Conservation (phyloP, 108 stramenopile genomes). For the Mediolabrus comicus region DNA sequence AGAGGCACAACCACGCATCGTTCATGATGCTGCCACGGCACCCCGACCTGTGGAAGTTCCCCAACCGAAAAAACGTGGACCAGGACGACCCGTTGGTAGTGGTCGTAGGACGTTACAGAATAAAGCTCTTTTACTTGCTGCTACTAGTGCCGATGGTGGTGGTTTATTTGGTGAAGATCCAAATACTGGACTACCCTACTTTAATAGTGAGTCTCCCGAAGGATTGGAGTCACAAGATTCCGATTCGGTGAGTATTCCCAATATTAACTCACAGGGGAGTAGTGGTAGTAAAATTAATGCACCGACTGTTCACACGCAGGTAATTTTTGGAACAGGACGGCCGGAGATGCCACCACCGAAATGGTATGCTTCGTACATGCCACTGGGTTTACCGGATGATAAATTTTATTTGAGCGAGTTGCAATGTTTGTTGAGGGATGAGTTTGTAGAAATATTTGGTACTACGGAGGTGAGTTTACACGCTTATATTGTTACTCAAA, state of each 20-base stretch:
- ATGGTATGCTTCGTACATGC: constrained; percentile 62
- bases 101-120: background rate
- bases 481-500: no score
- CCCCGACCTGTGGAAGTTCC: background rate
- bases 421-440: constrained; percentile 75
- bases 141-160: background rate
- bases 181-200: background rate
- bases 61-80: background rate
- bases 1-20: background rate
- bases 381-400: constrained; percentile 76
- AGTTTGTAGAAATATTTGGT: constrained; percentile 85
- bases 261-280: background rate
- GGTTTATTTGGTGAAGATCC: background rate
- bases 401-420: constrained; percentile 86
- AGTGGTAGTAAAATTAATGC: background rate
- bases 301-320: background rate
- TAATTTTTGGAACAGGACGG: constrained; percentile 10
- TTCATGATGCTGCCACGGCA: background rate
- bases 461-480: constrained; percentile 54
- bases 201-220: background rate
- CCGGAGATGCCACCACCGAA: constrained; percentile 32
- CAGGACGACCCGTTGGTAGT: background rate
- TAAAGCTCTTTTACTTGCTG: background rate
- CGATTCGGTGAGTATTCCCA: background rate
- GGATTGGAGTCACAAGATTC: background rate